Conservation (phyloP, 352 stramenopile genomes). For the Globisporangium barbulae region DNA sequence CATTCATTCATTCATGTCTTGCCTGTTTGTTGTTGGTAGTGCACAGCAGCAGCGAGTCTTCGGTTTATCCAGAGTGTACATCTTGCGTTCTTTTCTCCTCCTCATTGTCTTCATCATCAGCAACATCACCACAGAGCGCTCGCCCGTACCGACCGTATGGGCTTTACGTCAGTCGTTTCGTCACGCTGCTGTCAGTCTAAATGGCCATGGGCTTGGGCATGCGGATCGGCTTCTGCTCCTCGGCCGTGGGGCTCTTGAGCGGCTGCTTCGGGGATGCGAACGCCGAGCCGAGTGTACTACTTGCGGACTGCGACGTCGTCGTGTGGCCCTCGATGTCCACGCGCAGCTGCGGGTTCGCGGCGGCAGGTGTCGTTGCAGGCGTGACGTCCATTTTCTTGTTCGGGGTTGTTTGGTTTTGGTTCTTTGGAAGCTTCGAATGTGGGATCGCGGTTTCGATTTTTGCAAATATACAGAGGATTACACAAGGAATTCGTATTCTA, state of each 20-base stretch:
- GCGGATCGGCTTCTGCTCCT: constrained; percentile 55
- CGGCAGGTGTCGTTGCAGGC: background rate
- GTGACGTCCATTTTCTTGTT: background rate
- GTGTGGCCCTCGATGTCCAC: background rate
- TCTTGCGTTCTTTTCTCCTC: too few relatives aligned
- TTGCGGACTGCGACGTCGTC: background rate
- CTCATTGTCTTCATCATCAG: too few relatives aligned
- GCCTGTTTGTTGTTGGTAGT: too few relatives aligned
- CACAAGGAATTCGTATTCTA: too few relatives aligned
- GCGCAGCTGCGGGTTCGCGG: background rate
- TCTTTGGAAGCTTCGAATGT: background rate
- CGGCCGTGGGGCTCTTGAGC: constrained; percentile 44
- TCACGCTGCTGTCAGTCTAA: constrained; percentile 18
- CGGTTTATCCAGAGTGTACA: too few relatives aligned
- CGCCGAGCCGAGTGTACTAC: constrained; percentile 19
- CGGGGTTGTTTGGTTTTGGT: background rate
- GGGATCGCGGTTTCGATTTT: too few relatives aligned
- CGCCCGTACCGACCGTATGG: too few relatives aligned
- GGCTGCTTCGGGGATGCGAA: constrained; percentile 17
- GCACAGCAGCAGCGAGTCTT: too few relatives aligned
- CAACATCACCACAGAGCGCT: too few relatives aligned
- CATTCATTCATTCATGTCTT: too few relatives aligned
- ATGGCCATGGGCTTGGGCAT: constrained; percentile 73
- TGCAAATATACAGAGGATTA: too few relatives aligned
- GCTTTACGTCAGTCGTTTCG: background rate